Base-by-base conservation (phyloP, 345 rosid species). In the Rhodamnia argentea region DNA sequence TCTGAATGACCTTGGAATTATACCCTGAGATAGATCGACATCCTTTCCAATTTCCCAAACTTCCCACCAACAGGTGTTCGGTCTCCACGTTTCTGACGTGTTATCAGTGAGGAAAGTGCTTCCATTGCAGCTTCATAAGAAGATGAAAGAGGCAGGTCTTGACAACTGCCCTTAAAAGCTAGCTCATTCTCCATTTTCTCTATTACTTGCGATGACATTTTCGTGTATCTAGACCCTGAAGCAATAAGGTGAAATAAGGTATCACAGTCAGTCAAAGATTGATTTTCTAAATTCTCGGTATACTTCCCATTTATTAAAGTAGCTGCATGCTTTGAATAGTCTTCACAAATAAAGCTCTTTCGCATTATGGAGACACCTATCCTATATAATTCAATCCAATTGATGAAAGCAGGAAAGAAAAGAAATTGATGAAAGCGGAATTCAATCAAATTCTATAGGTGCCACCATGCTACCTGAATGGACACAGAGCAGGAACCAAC, bases 111-210 rank as follows among this genome's bases (percentile, higher is more conserved):
- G 18, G 98, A 95, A 87, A 96, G 92, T 51, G 99, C 95, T 85
- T 95, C 95, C 99, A 96, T 93, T 85, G 97, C 97, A 86, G 88
- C 88, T 85, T 94, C 99, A 86, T 96, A 93, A 27, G 93, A 93
- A 85, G 90, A 89, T 29, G 93, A 90, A 87, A 88, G 89, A 87
- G 92, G 87, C 54, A 60, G 83, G 44, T 91, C 91, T 87, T 75
- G 92, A 75, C 70, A 54, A 55, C 83, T 85, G 89, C 90, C 94
- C 88, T 90, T 84, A 16, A 85, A 70, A 62, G 85, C 85, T 83
- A 88, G 89, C 70, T 91, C 85, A 50, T 22, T 84, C 83, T 59
- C 87, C 83, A 52, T 85, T 86, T 89, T 90, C 82, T 90, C 91
- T 86, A 91, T 84, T 64, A 86, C 87, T 87, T 88, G 88, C 82